Percentiles rank a stretch among this genome's conserved stretches.
Conservation (phyloP, 257 asterid species). For the Gentiana dahurica region DNA sequence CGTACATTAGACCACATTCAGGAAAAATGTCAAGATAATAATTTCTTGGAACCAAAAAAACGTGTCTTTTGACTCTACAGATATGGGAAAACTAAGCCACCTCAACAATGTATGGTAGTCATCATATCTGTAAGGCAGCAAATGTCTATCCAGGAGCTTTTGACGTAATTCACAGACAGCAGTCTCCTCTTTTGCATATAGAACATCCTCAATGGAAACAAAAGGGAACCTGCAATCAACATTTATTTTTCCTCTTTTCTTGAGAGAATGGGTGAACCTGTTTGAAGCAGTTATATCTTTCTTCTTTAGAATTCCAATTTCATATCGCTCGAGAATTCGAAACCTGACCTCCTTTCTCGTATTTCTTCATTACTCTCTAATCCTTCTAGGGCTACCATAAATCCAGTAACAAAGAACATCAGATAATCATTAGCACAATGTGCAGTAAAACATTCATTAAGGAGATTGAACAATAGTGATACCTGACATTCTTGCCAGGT, state of each 20-base stretch:
- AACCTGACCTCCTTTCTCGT: slow-evolving; percentile 71
- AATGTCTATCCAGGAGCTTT: slow-evolving; percentile 51
- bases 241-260: slow-evolving; percentile 80
- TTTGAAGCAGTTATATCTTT: slow-evolving; percentile 83
- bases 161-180: slow-evolving; percentile 67
- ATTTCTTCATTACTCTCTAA: slow-evolving; percentile 48
- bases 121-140: slow-evolving; percentile 72
- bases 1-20: neutral
- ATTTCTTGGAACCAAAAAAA: neutral
- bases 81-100: slow-evolving; percentile 17
- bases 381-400: slow-evolving; percentile 31
- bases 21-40: neutral
- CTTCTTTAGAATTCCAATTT: slow-evolving; percentile 64
- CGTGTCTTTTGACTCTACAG: neutral
- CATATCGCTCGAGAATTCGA: slow-evolving; percentile 68
- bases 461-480: neutral
- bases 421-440: neutral
- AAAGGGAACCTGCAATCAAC: slow-evolving; percentile 81
- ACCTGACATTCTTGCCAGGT: slow-evolving; percentile 65
- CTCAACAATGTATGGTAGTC: slow-evolving; percentile 85
- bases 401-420: neutral
- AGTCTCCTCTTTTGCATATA: slow-evolving; percentile 78
- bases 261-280: slow-evolving; percentile 79
- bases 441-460: neutral
- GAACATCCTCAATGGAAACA: slow-evolving; percentile 76